These are phyloP conservation scores for Aspergillus tubingensis DNA, from an alignment of 2,329 filamentous ascomycete genomes.

Conservation along the genomic window DNA sequence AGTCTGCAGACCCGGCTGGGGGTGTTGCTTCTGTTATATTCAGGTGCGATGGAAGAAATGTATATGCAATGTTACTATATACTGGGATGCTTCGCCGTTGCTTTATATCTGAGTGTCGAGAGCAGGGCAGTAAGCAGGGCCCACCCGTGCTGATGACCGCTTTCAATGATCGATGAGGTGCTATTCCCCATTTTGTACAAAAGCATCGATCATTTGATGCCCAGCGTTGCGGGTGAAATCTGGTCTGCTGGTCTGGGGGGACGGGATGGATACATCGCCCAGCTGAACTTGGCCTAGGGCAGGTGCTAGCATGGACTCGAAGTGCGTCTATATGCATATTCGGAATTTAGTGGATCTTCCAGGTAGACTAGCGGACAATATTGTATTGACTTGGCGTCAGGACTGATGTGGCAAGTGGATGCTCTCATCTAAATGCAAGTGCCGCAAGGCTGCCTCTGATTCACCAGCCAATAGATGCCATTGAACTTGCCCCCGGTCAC, in stretches of 20 bases:
- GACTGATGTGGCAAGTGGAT: not conserved
- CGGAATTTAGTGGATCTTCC: not conserved
- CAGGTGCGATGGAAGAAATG: not conserved
- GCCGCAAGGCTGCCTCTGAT: slow-evolving; percentile 7
- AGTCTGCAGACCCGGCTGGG: not conserved
- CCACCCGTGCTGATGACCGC: not conserved
- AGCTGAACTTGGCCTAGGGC: not conserved
- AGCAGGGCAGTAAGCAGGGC: not conserved
- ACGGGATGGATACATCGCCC: not conserved
- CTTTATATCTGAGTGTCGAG: not conserved
- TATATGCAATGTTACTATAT: not conserved
- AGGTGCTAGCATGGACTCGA: not conserved
- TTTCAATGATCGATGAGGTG: not conserved
- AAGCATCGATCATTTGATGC: slow-evolving; percentile 5
- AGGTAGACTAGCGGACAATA: not conserved
- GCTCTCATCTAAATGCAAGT: not conserved
- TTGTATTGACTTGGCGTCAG: not conserved
- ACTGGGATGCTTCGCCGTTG: not conserved
- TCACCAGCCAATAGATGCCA: not conserved
- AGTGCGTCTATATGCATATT: not conserved
- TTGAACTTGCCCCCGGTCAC: not conserved
- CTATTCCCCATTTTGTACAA: not conserved
- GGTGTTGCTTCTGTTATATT: not conserved
- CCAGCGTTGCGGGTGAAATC: not conserved
- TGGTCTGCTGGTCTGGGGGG: not conserved